phyloP scores from a whole-genome alignment of 495 filamentous ascomycete genomes.

The Aeminium ludgeri region DNA sequence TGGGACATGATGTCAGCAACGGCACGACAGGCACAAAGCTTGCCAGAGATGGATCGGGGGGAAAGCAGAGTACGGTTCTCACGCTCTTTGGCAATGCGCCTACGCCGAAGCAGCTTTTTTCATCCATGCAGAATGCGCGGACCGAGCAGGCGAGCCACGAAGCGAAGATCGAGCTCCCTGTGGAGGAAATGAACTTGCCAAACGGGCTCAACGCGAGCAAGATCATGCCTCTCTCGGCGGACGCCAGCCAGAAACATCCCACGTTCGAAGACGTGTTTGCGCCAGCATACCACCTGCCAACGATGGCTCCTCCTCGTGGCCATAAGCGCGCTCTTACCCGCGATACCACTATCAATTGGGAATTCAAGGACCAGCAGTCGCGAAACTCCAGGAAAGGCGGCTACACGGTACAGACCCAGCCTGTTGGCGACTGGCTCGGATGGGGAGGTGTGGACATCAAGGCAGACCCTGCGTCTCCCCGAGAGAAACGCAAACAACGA shows the following conservation, averaged over 20 bases:
- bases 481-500: conserved; percentile 47
- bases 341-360: conserved; percentile 42
- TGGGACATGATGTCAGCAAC: background rate
- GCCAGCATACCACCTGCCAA: conserved; percentile 46
- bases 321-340: conserved; percentile 44
- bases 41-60: background rate
- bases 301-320: conserved; percentile 54
- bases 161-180: conserved; percentile 25
- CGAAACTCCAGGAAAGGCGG: conserved; percentile 30
- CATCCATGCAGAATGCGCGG: conserved; percentile 48
- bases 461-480: conserved; percentile 39
- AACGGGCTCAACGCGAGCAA: conserved; percentile 56
- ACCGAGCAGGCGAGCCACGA: conserved; percentile 24
- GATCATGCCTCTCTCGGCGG: conserved; percentile 40
- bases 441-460: conserved; percentile 35
- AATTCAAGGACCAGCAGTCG: conserved; percentile 34
- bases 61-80: conserved; percentile 36
- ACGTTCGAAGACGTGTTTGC: conserved; percentile 73
- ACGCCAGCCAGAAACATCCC: conserved; percentile 27
- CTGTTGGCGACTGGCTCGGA: conserved; percentile 50
- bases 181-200: conserved; percentile 51
- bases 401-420: conserved; percentile 38
- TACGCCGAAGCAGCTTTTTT: conserved; percentile 62
- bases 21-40: too few relatives aligned
- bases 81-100: conserved; percentile 57